Evolutionary conservation across 345 rosid species (phyloP).

Genomic region (Durio zibethinus): DNA sequence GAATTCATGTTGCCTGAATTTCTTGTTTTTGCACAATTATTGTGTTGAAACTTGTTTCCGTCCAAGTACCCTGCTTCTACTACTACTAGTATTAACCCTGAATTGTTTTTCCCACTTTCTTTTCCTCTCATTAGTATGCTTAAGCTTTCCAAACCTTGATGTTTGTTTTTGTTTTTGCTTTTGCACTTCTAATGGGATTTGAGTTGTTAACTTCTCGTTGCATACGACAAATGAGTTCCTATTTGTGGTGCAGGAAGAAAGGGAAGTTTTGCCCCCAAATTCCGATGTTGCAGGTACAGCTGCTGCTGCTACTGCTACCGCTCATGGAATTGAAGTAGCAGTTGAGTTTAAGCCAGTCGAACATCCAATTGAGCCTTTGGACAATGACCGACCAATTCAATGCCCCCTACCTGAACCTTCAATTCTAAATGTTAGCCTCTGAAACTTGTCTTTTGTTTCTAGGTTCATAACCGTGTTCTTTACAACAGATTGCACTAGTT

Average conservation of each 20-base stretch:
- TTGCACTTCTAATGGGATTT: background rate
- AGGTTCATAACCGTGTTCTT: background rate
- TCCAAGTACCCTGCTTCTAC: background rate
- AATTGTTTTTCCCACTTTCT: background rate
- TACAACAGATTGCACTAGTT: background rate
- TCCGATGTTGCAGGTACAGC: slow-evolving; percentile 37
- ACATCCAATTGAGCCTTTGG: slow-evolving; percentile 83
- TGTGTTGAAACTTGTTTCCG: background rate
- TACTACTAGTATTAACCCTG: background rate
- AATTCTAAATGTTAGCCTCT: slow-evolving; percentile 65
- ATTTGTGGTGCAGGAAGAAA: slow-evolving; percentile 51
- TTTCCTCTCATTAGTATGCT: background rate
- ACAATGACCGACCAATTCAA: slow-evolving; percentile 71
- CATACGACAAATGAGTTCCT: slow-evolving; percentile 10
- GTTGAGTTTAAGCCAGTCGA: slow-evolving; percentile 92
- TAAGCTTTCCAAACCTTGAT: background rate
- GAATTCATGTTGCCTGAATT: background rate
- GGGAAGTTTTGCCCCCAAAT: slow-evolving; percentile 59
- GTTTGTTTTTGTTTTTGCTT: background rate
- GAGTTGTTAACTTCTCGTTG: slow-evolving; percentile 1
- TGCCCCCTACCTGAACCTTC: slow-evolving; percentile 92
- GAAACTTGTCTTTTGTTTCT: background rate
- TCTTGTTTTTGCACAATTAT: background rate
- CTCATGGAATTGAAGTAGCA: slow-evolving; percentile 89
- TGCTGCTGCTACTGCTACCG: slow-evolving; percentile 31